A percentile compares a stretch with the other conserved stretches of the same genome.
These are phyloP conservation scores for Gymnopus androsaceus DNA, from an alignment of 1,284 basidiomycete species.

Conservation along the genomic window DNA sequence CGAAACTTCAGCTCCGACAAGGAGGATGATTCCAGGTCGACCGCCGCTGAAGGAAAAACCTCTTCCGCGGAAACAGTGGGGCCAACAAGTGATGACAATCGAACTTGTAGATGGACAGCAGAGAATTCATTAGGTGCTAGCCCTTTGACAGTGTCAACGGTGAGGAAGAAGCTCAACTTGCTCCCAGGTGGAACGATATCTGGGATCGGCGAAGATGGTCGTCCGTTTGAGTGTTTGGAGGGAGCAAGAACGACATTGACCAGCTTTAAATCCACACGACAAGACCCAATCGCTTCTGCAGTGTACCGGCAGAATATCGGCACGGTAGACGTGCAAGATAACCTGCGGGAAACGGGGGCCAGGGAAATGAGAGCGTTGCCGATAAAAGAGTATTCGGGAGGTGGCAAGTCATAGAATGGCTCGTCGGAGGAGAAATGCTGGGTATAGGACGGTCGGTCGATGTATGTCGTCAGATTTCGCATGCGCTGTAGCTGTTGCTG, in stretches of 20 bases:
- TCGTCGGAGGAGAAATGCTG: constrained; percentile 93
- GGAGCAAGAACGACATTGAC: constrained; percentile 69
- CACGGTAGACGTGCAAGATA: constrained; percentile 74
- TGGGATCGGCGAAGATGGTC: constrained; percentile 69
- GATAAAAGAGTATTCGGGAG: constrained; percentile 89
- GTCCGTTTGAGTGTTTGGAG: constrained; percentile 60
- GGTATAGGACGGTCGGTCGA: constrained; percentile 89
- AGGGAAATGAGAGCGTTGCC: constrained; percentile 86
- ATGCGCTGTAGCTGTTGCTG: constrained; percentile 89
- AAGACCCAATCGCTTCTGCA: constrained; percentile 90
- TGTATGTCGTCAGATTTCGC: constrained; percentile 92
- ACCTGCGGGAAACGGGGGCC: constrained; percentile 74
- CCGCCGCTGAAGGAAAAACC: constrained; percentile 71
- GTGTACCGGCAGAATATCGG: constrained; percentile 93
- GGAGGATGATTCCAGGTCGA: constrained; percentile 75
- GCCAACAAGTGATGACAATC: constrained; percentile 81
- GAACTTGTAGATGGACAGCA: constrained; percentile 81
- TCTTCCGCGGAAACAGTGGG: constrained; percentile 73
- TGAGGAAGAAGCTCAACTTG: constrained; percentile 81
- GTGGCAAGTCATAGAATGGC: constrained; percentile 86
- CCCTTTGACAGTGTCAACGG: constrained; percentile 84
- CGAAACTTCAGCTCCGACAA: constrained; percentile 80
- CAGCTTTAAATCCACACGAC: constrained; percentile 81
- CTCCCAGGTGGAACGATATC: constrained; percentile 67
- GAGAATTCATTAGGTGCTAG: constrained; percentile 86